Conservation (phyloP, 352 stramenopile genomes). For the Thalassiosira mediterranea region DNA sequence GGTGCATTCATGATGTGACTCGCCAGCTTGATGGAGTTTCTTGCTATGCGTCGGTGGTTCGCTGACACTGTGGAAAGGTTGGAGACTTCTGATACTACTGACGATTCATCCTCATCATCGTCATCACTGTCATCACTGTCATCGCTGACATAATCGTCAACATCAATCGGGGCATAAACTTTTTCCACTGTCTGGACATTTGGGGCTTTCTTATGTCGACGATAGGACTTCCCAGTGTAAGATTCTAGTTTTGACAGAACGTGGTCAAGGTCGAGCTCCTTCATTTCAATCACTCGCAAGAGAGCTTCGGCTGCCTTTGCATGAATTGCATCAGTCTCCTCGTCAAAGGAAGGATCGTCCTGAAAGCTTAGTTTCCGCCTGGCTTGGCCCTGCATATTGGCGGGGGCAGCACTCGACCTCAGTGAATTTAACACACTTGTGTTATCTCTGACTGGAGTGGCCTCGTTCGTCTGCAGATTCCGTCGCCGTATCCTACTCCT, state of each 20-base stretch:
- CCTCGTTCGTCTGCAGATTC: background rate
- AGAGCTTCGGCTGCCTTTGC: slow-evolving; percentile 21
- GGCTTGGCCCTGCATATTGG: no score
- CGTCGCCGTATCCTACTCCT: background rate
- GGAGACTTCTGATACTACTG: background rate
- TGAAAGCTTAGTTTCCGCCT: background rate
- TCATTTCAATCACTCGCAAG: slow-evolving; percentile 18
- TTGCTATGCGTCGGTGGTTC: slow-evolving; percentile 3
- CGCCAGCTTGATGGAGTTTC: slow-evolving; percentile 26
- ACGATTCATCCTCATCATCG: background rate
- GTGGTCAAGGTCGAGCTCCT: slow-evolving; percentile 20
- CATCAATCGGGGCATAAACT: background rate
- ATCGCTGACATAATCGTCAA: slow-evolving; percentile 1
- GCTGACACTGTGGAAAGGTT: slow-evolving; percentile 19
- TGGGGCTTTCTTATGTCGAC: background rate
- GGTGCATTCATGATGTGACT: slow-evolving; percentile 18
- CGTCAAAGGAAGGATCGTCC: background rate
- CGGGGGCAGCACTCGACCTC: no score
- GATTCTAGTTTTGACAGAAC: slow-evolving; percentile 20
- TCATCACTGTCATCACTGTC: slow-evolving; percentile 6
- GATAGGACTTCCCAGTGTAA: no score
- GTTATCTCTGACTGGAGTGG: background rate
- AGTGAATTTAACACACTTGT: background rate
- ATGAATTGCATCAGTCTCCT: slow-evolving; percentile 10
- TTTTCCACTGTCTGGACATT: no score